Base-by-base conservation (phyloP, 352 stramenopile species). In the Peronospora farinosa region DNA sequence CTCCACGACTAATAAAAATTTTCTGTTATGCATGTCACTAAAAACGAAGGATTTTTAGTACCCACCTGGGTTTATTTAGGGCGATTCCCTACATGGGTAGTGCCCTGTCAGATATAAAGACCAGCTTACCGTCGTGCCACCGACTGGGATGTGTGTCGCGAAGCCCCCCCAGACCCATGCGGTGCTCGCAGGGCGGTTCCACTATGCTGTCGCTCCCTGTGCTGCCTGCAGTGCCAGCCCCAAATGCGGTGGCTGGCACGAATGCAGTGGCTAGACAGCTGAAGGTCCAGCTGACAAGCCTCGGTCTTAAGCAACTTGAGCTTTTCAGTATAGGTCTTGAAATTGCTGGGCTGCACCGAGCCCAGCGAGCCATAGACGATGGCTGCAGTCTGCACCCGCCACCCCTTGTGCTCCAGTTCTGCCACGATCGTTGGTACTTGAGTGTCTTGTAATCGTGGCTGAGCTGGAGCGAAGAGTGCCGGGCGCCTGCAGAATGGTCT, bases 311-410 rank as follows among this genome's bases (percentile, higher is more conserved):
- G 33, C 6, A 39, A 11, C 11, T 16, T 6, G 6, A 39, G 33
- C 33, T 16, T 39, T 2, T 40, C 35, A 1, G n/a, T 40, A 5
- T 40, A 40, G 11, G n/a, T 23, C 35, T 40, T 40, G 7, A 25
- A 40, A 10, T 40, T 40, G 35, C 11, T 40, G 35, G n/a, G 11
- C 35, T 40, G 35, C 35, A 40, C 35, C 35, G 35, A 40, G 35
- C 35, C 35, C 35, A 40, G n/a, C 35, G n/a, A 40, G n/a, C 9
- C n/a, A 10, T 40, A 40, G 8, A 40, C 35, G 19, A 23, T 25
- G n/a, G 35, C 35, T 9, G 35, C 15, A 21, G 35, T 23, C 35
- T 19, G n/a, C 35, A 40, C 35, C 35, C 19, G 35, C n/a, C 15
- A 40, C 19, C 7, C 11, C 7, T 21, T 40, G 10, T 23, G 35